A percentile compares a stretch with the other conserved stretches of the same genome.
Conservation (phyloP, 2,329 filamentous ascomycete species). For the Fusarium odoratissimum region DNA sequence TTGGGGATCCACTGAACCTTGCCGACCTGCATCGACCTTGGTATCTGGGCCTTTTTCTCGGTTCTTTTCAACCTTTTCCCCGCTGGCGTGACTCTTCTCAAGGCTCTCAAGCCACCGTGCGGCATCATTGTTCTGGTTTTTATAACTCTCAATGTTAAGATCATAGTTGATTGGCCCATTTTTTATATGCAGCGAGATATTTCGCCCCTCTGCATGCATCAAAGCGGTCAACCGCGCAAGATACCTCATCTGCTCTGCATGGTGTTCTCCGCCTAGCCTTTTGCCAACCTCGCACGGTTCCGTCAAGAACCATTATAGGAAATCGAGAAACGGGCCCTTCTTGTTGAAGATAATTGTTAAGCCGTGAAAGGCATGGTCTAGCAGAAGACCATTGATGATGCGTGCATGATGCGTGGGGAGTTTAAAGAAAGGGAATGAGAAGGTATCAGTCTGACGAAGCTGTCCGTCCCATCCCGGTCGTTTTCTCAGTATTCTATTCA, state of each 20-base stretch:
- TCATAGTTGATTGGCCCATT: rapidly evolving
- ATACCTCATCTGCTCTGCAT: not conserved
- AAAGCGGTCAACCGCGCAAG: not conserved
- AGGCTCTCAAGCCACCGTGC: not conserved
- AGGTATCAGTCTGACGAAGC: not conserved
- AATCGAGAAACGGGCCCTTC: rapidly evolving
- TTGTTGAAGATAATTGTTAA: rapidly evolving
- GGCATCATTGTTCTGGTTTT: not conserved
- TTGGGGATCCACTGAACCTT: not conserved
- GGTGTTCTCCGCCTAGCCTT: not conserved
- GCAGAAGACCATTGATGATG: not conserved
- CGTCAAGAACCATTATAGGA: not conserved
- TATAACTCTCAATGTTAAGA: not conserved
- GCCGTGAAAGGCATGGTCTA: not conserved
- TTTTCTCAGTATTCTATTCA: not conserved
- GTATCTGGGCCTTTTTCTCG: not conserved
- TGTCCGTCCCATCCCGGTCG: not conserved
- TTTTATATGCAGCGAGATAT: not conserved
- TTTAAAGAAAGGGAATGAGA: not conserved
- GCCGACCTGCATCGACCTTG: not conserved
- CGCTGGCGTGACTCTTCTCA: not conserved
- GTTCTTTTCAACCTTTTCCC: not conserved
- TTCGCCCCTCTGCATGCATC: not conserved
- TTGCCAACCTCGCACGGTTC: not conserved
- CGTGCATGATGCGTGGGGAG: rapidly evolving